Evolutionary conservation across 441 rosid species (phyloP).

Genomic region (Aquilaria agallochum): DNA sequence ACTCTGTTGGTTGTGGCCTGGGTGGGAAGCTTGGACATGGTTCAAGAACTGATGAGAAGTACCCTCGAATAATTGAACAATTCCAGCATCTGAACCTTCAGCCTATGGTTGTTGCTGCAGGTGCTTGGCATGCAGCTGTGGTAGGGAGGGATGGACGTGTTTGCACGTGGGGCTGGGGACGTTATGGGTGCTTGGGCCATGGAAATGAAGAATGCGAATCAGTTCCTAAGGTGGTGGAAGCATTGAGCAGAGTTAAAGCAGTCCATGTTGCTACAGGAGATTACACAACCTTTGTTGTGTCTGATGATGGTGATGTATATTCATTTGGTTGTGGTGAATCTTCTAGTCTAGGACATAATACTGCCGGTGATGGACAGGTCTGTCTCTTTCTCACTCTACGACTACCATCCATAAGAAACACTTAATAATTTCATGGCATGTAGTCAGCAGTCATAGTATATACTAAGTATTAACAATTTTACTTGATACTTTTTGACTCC

Average conservation of each 20-base stretch:
- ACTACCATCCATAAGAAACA: too few relatives aligned
- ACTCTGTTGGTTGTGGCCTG: slow-evolving; percentile 97
- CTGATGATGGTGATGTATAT: slow-evolving; percentile 82
- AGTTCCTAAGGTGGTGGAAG: slow-evolving; percentile 83
- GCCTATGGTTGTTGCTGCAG: slow-evolving; percentile 89
- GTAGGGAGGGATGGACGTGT: slow-evolving; percentile 93
- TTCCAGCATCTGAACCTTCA: slow-evolving; percentile 69
- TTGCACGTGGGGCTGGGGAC: slow-evolving; percentile 99
- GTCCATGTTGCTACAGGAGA: slow-evolving; percentile 94
- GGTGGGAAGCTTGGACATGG: slow-evolving; percentile 99
- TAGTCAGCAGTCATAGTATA: too few relatives aligned
- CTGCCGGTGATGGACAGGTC: slow-evolving; percentile 66
- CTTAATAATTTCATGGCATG: too few relatives aligned
- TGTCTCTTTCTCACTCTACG: background rate
- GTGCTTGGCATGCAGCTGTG: slow-evolving; percentile 99
- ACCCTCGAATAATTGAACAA: slow-evolving; percentile 83
- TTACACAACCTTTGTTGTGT: slow-evolving; percentile 88
- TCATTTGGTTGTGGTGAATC: slow-evolving; percentile 95
- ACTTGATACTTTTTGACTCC: too few relatives aligned
- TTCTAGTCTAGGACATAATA: slow-evolving; percentile 86
- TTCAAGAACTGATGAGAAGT: slow-evolving; percentile 82
- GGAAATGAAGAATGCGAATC: slow-evolving; percentile 89
- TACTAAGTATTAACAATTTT: too few relatives aligned
- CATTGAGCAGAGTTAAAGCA: slow-evolving; percentile 74
- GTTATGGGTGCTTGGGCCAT: slow-evolving; percentile 94